Conservation (phyloP, 1,284 basidiomycete genomes). For the Apiotrichum brassicae region DNA sequence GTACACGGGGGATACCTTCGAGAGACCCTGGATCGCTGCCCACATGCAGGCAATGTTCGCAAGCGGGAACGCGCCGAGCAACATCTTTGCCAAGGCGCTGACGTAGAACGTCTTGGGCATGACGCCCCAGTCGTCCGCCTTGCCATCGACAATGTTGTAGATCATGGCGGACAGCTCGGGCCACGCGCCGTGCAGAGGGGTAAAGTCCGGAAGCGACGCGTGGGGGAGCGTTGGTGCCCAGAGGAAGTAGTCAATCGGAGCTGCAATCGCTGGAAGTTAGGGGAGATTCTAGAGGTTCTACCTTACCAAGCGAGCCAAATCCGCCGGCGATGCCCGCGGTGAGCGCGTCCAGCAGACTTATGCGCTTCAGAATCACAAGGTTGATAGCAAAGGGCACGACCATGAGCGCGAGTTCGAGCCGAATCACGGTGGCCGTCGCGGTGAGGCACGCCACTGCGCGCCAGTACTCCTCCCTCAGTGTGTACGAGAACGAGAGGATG, state of each 20-base stretch:
- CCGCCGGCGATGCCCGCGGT: slow-evolving; percentile 55
- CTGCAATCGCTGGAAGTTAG: slow-evolving; percentile 55
- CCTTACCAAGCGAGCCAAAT: slow-evolving; percentile 56
- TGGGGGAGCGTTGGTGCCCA: slow-evolving; percentile 54
- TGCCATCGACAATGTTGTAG: slow-evolving; percentile 84
- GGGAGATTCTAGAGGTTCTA: neutral
- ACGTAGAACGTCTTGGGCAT: slow-evolving; percentile 68
- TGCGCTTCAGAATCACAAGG: slow-evolving; percentile 51
- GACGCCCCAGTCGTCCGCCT: slow-evolving; percentile 88
- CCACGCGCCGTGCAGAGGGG: slow-evolving; percentile 58
- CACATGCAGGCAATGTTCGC: slow-evolving; percentile 52
- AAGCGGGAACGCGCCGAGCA: slow-evolving; percentile 63
- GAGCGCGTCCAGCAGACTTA: slow-evolving; percentile 52
- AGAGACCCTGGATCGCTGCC: slow-evolving; percentile 1
- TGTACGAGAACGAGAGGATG: slow-evolving; percentile 21
- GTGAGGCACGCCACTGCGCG: slow-evolving; percentile 53
- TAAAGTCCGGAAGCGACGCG: slow-evolving; percentile 30
- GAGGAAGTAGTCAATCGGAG: slow-evolving; percentile 75
- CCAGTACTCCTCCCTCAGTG: slow-evolving; percentile 21
- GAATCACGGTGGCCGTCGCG: slow-evolving; percentile 65
- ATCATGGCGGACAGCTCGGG: slow-evolving; percentile 74
- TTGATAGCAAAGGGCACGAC: slow-evolving; percentile 60
- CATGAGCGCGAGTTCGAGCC: slow-evolving; percentile 70
- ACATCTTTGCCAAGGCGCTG: slow-evolving; percentile 68
- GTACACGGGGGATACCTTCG: neutral